Percentiles rank a stretch among this genome's conserved stretches.
Evolutionary conservation across 257 asterid species (phyloP).

Genomic region (Phtheirospermum japonicum): DNA sequence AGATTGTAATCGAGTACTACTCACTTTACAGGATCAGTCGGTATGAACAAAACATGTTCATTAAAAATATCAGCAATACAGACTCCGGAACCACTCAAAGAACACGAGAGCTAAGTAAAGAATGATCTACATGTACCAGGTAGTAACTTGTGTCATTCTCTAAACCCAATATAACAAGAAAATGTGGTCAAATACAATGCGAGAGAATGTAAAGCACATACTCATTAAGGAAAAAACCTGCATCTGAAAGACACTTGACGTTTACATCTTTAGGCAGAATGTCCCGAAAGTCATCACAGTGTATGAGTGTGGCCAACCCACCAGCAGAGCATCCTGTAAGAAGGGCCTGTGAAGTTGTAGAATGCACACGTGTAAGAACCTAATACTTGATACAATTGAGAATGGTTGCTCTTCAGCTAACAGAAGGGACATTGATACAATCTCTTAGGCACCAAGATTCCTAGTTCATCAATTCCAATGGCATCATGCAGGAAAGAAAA

Average conservation of each 20-base stretch:
- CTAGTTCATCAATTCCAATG: constrained; percentile 15
- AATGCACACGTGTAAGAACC: constrained; percentile 29
- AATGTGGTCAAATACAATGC: constrained; percentile 12
- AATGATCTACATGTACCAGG: constrained; percentile 6
- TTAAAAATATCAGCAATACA: too few relatives aligned
- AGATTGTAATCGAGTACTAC: too few relatives aligned
- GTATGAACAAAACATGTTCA: too few relatives aligned
- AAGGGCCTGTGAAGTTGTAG: constrained; percentile 59
- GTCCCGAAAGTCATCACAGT: constrained; percentile 69
- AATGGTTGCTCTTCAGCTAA: constrained; percentile 17
- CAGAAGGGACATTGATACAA: neutral
- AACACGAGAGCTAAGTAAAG: constrained; percentile 5
- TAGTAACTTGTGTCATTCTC: constrained; percentile 11
- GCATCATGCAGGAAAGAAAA: constrained; percentile 9
- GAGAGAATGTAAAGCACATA: constrained; percentile 42
- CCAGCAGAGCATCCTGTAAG: constrained; percentile 99
- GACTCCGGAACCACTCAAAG: too few relatives aligned
- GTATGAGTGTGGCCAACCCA: constrained; percentile 86
- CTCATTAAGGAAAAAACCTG: constrained; percentile 85
- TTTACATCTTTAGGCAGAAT: constrained; percentile 61
- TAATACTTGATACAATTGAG: neutral
- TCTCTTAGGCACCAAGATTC: constrained; percentile 9
- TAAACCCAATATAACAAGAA: neutral
- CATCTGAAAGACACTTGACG: constrained; percentile 95
- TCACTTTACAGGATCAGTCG: too few relatives aligned